A percentile compares a stretch with the other conserved stretches of the same genome.
Evolutionary conservation across 129 eudicot species (phyloP).

Genomic region (Flaveria trinervia): DNA sequence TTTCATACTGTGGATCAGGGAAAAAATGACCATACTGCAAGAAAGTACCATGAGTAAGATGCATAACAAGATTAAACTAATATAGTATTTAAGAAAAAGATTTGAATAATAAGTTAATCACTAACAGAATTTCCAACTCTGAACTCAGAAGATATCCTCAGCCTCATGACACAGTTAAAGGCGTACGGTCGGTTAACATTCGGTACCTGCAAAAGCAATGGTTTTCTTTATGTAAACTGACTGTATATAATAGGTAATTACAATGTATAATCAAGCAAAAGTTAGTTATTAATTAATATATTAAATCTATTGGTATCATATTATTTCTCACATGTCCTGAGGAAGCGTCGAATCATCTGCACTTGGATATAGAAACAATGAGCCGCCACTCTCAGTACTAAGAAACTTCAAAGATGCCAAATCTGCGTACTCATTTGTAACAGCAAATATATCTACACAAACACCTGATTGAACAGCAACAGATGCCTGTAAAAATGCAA

Average conservation of each 20-base stretch:
- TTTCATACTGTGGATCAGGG: conserved; percentile 97
- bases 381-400: conserved; percentile 96
- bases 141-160: conserved; percentile 87
- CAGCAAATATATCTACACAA: conserved; percentile 95
- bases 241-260: background rate
- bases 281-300: background rate
- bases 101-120: background rate
- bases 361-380: conserved; percentile 76
- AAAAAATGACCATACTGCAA: conserved; percentile 96
- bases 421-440: conserved; percentile 95
- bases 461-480: conserved; percentile 99
- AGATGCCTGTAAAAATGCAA: conserved; percentile 66
- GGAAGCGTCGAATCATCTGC: conserved; percentile 99
- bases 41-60: conserved; percentile 11
- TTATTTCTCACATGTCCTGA: conserved; percentile 82
- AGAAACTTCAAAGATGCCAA: conserved; percentile 93
- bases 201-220: conserved; percentile 65
- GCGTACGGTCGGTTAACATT: conserved; percentile 94
- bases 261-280: background rate
- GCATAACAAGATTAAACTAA: background rate
- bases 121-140: conserved; percentile 86
- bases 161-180: conserved; percentile 79
- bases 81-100: background rate
- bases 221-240: background rate
- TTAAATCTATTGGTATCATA: background rate